Evolutionary conservation across 805 yeast genomes (phyloP), one percentile per base, ranked within the genome.

Genomic region (Lipomyces spencermartinsiae): DNA sequence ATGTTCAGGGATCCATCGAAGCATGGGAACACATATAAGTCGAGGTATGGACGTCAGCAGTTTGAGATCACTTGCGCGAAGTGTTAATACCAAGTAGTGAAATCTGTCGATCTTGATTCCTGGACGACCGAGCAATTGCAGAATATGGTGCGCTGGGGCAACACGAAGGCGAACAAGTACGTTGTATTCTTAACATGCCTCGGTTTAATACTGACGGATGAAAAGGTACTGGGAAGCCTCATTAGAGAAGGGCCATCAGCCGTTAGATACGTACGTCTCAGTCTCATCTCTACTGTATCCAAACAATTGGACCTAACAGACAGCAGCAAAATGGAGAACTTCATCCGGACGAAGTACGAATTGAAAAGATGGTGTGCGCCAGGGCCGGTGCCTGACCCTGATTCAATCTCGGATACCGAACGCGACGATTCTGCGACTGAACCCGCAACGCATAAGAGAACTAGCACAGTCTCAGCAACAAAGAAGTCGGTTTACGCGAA

Each of bases 61-160:
- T 16, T 43, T 16, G 10, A 43, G 49, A n/a, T 6, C 22, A 3
- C n/a, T 43, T 19, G n/a, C 9, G 49, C 49, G 22, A 16, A 9
- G 4, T 43, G 22, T 43, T 43, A 43, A 43, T 8, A 43, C 5
- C 8, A 12, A n/a, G 31, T 57, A 73, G 98, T 95, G 61, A 92
- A 95, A 76, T 90, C 97, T 5, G 96, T 94, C 51, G 98, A 95
- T 80, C 83, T 94, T 75, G 98, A 94, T 77, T 90, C 96, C 0
- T 94, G 99, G 99, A 91, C 95, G 5, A 97, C 93, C 74, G 97
- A 91, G 75, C 97, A 95, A 78, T 86, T 92, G 37, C 87, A 84
- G 68, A 86, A 86, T 70, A 88, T 95, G 90, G 87, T 92, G 37
- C 81, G 85, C 73, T 91, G 97, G 96, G 97, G 97, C 1, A 94